Evolutionary conservation across 2,329 filamentous ascomycete genomes (phyloP), one percentile per base, ranked within the genome.

Genomic region (Exophiala xenobiotica): DNA sequence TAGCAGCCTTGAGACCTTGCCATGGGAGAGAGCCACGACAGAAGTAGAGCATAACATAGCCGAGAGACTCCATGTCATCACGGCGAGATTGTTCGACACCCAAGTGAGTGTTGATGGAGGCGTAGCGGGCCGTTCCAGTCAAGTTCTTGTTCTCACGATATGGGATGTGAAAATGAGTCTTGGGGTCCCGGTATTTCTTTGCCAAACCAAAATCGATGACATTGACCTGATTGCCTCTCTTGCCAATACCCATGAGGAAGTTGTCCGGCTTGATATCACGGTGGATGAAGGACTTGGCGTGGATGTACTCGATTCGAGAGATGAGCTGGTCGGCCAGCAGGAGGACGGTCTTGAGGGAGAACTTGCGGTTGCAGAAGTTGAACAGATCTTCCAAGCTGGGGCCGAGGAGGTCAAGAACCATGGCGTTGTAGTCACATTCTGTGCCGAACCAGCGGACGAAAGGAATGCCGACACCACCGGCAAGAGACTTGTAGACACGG

Each of bases 131-230:
- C 66, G 93, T 99, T 72, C 93, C 93, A 48, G 93, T 99, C 74
- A 99, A 78, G 82, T 97, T 97, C 88, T 99, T 97, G 86, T 97
- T 97, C 89, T 97, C 93, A 77, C 93, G 86, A 81, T 99, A 97
- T 40, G 93, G 93, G 57, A 97, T 99, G 76, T 99, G 93, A 79
- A 97, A 97, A 77, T 97, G 92, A 54, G 93, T 97, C 86, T 99
- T 99, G 55, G 93, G 93, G 79, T 97, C 93, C 63, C 93, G 88
- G 79, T 97, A 99, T 79, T 97, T 97, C 87, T 97, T 99, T 69
- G 93, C 93, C 62, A 99, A 79, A 80, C 93, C 93, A 65, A 99
- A 99, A 74, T 97, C 93, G 65, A 99, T 97, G 43, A 97, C 92
- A 65, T 97, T 97, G 79, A 99, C 92, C 78, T 97, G 92, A 78